Evolutionary conservation across 1,139 yeast species (phyloP).

Genomic region (Arxiozyma telluris): DNA sequence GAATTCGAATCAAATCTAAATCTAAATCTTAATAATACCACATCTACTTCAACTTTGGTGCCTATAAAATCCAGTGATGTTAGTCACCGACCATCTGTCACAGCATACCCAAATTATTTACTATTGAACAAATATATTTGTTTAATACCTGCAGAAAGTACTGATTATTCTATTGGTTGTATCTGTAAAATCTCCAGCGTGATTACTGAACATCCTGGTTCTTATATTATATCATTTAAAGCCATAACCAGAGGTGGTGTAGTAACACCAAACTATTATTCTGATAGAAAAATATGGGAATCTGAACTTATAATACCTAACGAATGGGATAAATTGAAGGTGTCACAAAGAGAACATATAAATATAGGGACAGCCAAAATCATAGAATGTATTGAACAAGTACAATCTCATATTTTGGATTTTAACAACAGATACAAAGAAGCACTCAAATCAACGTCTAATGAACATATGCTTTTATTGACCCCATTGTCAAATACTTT

Average conservation of each 20-base stretch:
- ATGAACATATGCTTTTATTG: slow-evolving; percentile 38
- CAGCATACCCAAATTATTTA: background rate
- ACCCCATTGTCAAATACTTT: slow-evolving; percentile 57
- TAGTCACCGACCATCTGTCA: background rate
- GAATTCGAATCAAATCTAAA: slow-evolving; percentile 1
- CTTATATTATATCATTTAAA: slow-evolving; percentile 45
- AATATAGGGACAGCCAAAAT: background rate
- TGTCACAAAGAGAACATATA: background rate
- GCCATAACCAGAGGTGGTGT: slow-evolving; percentile 44
- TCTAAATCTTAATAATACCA: background rate
- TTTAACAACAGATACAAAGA: slow-evolving; percentile 15
- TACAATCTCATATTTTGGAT: slow-evolving; percentile 1
- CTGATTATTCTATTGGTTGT: slow-evolving; percentile 8
- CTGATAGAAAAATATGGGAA: slow-evolving; percentile 31
- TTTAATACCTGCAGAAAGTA: slow-evolving; percentile 19
- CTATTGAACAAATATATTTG: slow-evolving; percentile 31
- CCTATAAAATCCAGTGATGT: background rate
- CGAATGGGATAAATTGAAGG: slow-evolving; percentile 16
- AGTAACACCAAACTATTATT: slow-evolving; percentile 27
- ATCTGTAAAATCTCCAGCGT: slow-evolving; percentile 9
- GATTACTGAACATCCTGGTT: slow-evolving; percentile 33
- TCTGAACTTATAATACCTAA: slow-evolving; percentile 19
- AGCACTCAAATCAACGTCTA: slow-evolving; percentile 11
- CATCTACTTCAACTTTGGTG: background rate
- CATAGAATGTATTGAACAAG: background rate